Base-by-base conservation (phyloP, 2,329 filamentous ascomycete genomes). In the Fusarium compactum region DNA sequence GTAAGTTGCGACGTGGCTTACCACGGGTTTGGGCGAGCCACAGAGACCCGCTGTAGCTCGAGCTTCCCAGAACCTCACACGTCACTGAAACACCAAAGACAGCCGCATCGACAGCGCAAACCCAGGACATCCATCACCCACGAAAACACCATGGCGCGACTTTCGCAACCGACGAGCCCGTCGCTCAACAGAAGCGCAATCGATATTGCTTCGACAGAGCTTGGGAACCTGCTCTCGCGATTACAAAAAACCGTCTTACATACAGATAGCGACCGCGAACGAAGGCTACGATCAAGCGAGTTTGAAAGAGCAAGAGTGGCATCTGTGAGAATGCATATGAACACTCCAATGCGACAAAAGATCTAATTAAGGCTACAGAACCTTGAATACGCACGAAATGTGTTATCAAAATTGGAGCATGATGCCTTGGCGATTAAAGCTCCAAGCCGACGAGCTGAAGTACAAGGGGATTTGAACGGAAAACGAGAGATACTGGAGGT, bases 321-420 rank as follows among this genome's bases (percentile, higher is more conserved):
- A 70, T 76, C 77, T 58, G 82, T 83, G 74, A 85, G 85, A 74
- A 30, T 22, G 1, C 15, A 11, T 12, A 20, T 10, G 20, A 8
- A n/a, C 9, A 12, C 12, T 9, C 40, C 3, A 11, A 24, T 11
- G 24, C 20, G 30, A 12, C 9, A 47, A 10, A 9, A 7, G 24
- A 5, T 27, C 55, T 76, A 52, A 76, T 8, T 22, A 45, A 6
- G 15, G 4, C 16, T 16, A 18, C 67, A 92, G 88, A 95, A 94
- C 74, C 83, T 95, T 65, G 87, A 92, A 71, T 89, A 92, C 77
- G 92, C 92, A 22, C 88, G 90, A 43, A 86, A 85, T 1, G 85
- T 92, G 30, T 87, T 95, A 59, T 86, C 91, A 22, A 89, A 86
- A 63, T 85, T 94, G 44, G 92, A 94, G 77, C 91, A 93, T 73